Base-by-base conservation (phyloP, 495 filamentous ascomycete species). In the Cercophora samala region DNA sequence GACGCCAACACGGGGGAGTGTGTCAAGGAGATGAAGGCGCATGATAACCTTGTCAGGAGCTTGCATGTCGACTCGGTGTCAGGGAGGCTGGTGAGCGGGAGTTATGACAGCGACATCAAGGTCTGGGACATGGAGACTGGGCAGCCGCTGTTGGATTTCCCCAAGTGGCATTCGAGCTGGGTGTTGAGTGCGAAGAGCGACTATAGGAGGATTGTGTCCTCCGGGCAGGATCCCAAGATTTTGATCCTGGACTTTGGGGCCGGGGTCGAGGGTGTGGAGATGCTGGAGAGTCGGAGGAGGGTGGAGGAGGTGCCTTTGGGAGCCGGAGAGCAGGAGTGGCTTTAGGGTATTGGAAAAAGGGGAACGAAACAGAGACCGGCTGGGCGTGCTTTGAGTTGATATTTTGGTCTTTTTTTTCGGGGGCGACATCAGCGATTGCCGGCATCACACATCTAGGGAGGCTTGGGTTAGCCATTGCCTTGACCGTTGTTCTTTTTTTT, bases 101-200 rank as follows among this genome's bases (percentile, higher is more conserved):
- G 91, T 76, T 99, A 99, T 73, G 95, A 99, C 76, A 91, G 90
- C 70, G 85, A 91, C 70, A 91, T 99, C 74, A 96, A 95, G 78
- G 92, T 97, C 5, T 97, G 90, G 75, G 91, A 97, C 70, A 86
- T 92, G 70, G 86, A 88, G 58, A 87, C 86, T 4, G 93, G 93
- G 29, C 81, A 87, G 58, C 80, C 88, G 52, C 83, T 91, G 32
- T 84, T 93, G 60, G 86, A 91, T 66, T 91, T 97, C 68, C 90
- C 91, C 19, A 88, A 90, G 63, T 98, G 92, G 92, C 95, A 96
- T 52, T 89, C 89, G 18, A 96, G 92, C 72, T 98, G 96, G 96
- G 96, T 97, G 71, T 78, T 99, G 54, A 92, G 90, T 67, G 95
- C 96, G 25, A 97, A 98, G 80, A 90, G 90, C 37, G 95, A 99